Evolutionary conservation across 208 protist species (phyloP).

Genomic region (Angomonas ambiguus): DNA sequence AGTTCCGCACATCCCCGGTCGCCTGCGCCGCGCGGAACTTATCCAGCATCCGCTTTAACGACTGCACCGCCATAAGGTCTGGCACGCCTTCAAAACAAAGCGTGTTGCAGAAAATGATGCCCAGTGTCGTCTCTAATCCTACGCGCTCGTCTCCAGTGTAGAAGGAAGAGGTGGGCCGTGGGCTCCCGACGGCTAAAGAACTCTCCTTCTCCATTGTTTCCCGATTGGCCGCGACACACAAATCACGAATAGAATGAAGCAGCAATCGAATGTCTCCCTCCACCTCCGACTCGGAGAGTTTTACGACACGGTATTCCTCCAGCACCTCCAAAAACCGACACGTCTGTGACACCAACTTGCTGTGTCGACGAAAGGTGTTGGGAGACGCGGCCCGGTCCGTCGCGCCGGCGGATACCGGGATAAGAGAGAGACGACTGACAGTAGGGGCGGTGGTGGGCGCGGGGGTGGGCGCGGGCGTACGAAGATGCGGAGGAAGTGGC

Average conservation of each 20-base stretch:
- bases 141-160: constrained; percentile 10
- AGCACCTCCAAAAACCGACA: not conserved
- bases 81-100: constrained; percentile 22
- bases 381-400: not conserved
- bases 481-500: not conserved
- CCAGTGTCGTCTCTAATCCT: constrained; percentile 28
- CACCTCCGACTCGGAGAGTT: not conserved
- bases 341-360: not conserved
- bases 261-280: not conserved
- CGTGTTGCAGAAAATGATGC: constrained; percentile 23
- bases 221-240: not conserved
- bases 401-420: not conserved
- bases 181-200: constrained; percentile 13
- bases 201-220: constrained; percentile 11
- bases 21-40: constrained; percentile 27
- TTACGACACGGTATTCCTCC: not conserved
- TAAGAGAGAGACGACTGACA: not conserved
- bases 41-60: constrained; percentile 20
- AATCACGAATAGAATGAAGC: not conserved
- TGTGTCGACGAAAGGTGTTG: not conserved
- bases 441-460: not conserved
- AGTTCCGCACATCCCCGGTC: constrained; percentile 24
- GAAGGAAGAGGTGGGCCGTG: not conserved
- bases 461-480: not conserved
- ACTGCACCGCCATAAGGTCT: constrained; percentile 22